A percentile compares a stretch with the other conserved stretches of the same genome.
phyloP scores from a whole-genome alignment of 2,329 filamentous ascomycete genomes.

The Akanthomyces muscarius region DNA sequence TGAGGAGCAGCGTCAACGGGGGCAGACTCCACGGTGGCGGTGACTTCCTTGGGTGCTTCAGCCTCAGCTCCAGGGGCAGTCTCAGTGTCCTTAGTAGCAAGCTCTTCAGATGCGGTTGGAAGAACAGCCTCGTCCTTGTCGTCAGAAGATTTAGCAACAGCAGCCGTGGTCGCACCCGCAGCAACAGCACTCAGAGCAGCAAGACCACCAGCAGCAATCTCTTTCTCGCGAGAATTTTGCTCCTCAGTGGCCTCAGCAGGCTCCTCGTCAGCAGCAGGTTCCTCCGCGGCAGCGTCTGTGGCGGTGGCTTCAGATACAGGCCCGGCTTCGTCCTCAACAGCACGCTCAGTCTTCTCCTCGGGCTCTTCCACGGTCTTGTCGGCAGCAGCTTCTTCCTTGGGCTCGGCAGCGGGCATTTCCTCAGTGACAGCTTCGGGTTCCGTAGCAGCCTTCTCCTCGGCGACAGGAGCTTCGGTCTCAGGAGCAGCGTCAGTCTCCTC shows the following conservation, averaged over 20 bases:
- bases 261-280: slow-evolving; percentile 10
- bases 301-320: neutral
- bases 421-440: neutral
- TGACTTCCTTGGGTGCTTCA: slow-evolving; percentile 2
- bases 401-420: neutral
- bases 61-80: slow-evolving; percentile 15
- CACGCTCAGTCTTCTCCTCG: neutral
- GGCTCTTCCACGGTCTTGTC: neutral
- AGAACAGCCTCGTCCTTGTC: slow-evolving; percentile 5
- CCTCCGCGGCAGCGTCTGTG: neutral
- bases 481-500: neutral
- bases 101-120: neutral
- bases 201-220: neutral
- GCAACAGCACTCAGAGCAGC: neutral
- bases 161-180: neutral
- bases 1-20: neutral
- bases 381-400: neutral
- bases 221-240: neutral
- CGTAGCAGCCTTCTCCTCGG: neutral
- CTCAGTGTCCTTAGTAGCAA: too few relatives aligned
- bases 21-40: neutral
- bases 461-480: neutral
- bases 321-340: neutral
- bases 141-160: neutral
- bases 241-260: neutral